Percentiles rank a stretch among this genome's conserved stretches.
Evolutionary conservation across 495 filamentous ascomycete genomes (phyloP).

Genomic region (Aspergillus avenaceus): DNA sequence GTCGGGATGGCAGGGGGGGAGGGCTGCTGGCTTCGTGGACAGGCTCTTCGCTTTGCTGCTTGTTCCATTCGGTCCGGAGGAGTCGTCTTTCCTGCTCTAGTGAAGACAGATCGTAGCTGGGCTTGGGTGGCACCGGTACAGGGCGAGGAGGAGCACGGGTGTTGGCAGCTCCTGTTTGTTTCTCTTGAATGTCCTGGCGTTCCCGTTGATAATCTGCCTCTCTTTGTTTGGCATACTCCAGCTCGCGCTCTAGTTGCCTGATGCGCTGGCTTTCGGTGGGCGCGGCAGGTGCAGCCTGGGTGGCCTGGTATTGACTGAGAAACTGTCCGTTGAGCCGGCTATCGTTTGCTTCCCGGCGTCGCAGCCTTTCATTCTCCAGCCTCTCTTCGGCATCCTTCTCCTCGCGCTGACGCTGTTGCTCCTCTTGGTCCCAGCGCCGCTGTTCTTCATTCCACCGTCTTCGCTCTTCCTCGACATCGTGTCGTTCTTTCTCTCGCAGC

Average conservation of each 20-base stretch:
- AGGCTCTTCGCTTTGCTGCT: constrained; percentile 44
- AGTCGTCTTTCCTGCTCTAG: constrained; percentile 71
- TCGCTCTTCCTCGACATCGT: constrained; percentile 70
- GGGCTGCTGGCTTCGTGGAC: constrained; percentile 19
- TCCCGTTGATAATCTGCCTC: constrained; percentile 82
- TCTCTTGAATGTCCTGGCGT: constrained; percentile 54
- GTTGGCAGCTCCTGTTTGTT: constrained; percentile 32
- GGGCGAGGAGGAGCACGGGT: constrained; percentile 34
- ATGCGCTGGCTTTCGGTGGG: constrained; percentile 61
- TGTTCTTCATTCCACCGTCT: constrained; percentile 81
- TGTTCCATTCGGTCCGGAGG: constrained; percentile 65
- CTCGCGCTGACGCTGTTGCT: constrained; percentile 67
- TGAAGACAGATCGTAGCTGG: constrained; percentile 64
- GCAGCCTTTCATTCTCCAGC: constrained; percentile 62
- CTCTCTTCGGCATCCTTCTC: constrained; percentile 67
- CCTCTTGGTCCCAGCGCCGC: constrained; percentile 74
- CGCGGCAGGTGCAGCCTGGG: constrained; percentile 28
- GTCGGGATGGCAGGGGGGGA: constrained; percentile 21
- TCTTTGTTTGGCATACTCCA: constrained; percentile 79
- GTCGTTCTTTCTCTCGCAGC: constrained; percentile 63
- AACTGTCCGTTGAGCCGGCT: constrained; percentile 74
- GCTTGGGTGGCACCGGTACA: constrained; percentile 46
- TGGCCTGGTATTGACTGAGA: constrained; percentile 77
- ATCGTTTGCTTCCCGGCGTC: constrained; percentile 56
- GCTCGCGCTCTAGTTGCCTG: constrained; percentile 76